Conservation (phyloP, 208 protist genomes). For the Balamuthia mandrillaris region DNA sequence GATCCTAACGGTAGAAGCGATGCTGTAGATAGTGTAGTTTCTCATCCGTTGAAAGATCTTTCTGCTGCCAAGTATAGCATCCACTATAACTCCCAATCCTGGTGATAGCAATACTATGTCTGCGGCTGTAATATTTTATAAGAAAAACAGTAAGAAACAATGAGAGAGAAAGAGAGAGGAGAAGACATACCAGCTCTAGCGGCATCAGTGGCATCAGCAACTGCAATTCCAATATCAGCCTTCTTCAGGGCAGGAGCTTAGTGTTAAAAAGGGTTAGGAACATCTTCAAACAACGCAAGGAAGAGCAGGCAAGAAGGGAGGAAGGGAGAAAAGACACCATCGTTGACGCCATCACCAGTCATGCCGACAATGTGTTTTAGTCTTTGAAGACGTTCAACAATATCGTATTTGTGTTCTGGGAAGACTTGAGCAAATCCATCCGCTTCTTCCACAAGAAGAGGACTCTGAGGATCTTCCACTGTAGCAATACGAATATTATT, state of each 20-base stretch:
- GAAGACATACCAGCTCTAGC: constrained; percentile 69
- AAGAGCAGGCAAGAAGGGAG: no score
- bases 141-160: background rate
- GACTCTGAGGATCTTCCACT: no score
- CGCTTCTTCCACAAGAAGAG: constrained; percentile 25
- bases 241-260: constrained; percentile 90
- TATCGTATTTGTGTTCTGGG: constrained; percentile 91
- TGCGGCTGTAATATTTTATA: constrained; percentile 74
- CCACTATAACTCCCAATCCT: background rate
- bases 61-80: background rate
- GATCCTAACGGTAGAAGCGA: background rate
- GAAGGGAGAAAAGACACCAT: no score
- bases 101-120: constrained; percentile 89
- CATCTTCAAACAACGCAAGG: no score
- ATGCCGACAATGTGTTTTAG: constrained; percentile 86
- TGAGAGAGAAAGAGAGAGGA: background rate
- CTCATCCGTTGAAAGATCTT: constrained; percentile 31
- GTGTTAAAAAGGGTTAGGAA: no score
- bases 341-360: constrained; percentile 95
- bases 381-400: constrained; percentile 86
- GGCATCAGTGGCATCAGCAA: constrained; percentile 88
- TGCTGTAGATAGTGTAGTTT: constrained; percentile 12
- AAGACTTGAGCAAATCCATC: constrained; percentile 79
- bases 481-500: no score
- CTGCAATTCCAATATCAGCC: constrained; percentile 92